These are phyloP conservation scores for Polytrichum formosum DNA, from an alignment of 225 moss, liverwort and hornwort species.

Conservation along the genomic window DNA sequence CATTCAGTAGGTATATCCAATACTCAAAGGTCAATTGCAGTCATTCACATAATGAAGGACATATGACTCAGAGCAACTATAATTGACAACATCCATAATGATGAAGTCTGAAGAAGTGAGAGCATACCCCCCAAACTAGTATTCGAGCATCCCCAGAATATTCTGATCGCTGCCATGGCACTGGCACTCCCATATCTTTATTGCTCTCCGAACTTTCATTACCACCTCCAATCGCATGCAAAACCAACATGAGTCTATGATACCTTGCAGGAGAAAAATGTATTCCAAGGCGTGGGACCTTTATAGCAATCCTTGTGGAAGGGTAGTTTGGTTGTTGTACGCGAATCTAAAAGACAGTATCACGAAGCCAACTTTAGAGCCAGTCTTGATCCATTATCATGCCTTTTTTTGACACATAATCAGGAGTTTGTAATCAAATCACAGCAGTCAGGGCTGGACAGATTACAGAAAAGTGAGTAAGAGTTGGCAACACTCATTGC, in stretches of 20 bases:
- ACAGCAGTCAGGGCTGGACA: not conserved
- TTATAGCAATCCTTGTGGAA: slow-evolving; percentile 85
- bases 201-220: slow-evolving; percentile 44
- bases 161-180: slow-evolving; percentile 79
- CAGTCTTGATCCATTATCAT: not conserved
- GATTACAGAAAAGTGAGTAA: not conserved
- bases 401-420: too few relatives aligned
- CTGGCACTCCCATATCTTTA: slow-evolving; percentile 29
- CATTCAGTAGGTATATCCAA: too few relatives aligned
- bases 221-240: slow-evolving; percentile 66
- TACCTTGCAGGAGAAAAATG: slow-evolving; percentile 97
- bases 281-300: slow-evolving; percentile 86
- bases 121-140: slow-evolving; percentile 94
- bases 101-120: too few relatives aligned
- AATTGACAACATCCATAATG: too few relatives aligned
- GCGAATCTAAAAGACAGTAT: slow-evolving; percentile 59
- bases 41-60: too few relatives aligned
- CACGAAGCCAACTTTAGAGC: slow-evolving; percentile 3
- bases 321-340: slow-evolving; percentile 92
- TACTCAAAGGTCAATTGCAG: too few relatives aligned
- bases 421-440: too few relatives aligned
- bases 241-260: slow-evolving; percentile 74
- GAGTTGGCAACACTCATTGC: too few relatives aligned
- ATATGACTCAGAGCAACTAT: too few relatives aligned
- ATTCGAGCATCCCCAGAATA: slow-evolving; percentile 81